These are phyloP conservation scores for Pleurotus citrinopileatus DNA, from an alignment of 768 basidiomycete species.

Conservation along the genomic window DNA sequence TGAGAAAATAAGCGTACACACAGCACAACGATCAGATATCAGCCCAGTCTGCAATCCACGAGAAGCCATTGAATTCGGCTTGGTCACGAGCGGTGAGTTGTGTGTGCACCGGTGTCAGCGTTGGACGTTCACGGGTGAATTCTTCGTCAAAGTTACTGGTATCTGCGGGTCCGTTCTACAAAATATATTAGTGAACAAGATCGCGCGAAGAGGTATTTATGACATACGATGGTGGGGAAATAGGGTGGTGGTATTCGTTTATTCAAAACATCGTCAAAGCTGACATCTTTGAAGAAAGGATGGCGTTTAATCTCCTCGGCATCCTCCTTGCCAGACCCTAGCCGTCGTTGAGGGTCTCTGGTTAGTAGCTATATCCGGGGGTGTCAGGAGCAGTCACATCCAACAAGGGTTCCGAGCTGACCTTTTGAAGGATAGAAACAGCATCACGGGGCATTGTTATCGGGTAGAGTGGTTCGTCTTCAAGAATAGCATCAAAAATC, in stretches of 20 bases:
- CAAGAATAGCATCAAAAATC: conserved; percentile 98
- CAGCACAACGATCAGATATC: conserved; percentile 36
- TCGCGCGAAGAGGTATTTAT: neutral
- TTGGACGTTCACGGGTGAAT: conserved; percentile 96
- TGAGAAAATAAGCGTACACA: neutral
- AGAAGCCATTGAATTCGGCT: conserved; percentile 95
- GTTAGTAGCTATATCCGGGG: conserved; percentile 81
- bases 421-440: conserved; percentile 93
- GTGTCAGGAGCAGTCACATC: conserved; percentile 8
- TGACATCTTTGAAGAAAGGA: conserved; percentile 98
- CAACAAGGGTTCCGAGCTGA: conserved; percentile 25
- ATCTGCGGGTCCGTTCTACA: conserved; percentile 78
- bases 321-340: conserved; percentile 89
- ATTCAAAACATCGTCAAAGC: conserved; percentile 93
- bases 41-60: conserved; percentile 79
- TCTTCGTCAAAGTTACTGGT: conserved; percentile 96
- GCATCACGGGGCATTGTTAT: conserved; percentile 99
- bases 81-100: conserved; percentile 89
- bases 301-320: conserved; percentile 97
- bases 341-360: conserved; percentile 84
- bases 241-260: conserved; percentile 98
- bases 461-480: conserved; percentile 97
- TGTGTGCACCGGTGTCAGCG: conserved; percentile 94
- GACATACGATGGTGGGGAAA: conserved; percentile 89
- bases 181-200: conserved; percentile 15